A percentile compares a stretch with the other conserved stretches of the same genome.
phyloP scores from a whole-genome alignment of 495 filamentous ascomycete species.

The Lasiosphaeria hispida region DNA sequence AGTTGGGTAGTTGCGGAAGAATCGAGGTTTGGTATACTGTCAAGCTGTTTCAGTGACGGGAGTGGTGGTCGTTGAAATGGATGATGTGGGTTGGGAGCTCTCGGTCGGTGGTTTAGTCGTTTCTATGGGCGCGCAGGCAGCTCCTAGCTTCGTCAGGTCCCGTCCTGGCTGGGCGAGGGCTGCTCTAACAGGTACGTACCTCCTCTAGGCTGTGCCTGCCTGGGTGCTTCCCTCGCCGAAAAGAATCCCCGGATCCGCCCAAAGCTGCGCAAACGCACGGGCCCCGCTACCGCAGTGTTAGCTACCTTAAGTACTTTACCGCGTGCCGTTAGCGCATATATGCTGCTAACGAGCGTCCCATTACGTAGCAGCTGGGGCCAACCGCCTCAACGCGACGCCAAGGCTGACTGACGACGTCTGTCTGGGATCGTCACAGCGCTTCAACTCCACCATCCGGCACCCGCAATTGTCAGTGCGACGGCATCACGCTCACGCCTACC shows the following conservation, averaged over 20 bases:
- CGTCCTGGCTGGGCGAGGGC: conserved; percentile 8
- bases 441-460: conserved; percentile 10
- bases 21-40: conserved; percentile 1
- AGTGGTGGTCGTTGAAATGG: neutral
- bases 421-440: neutral
- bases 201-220: neutral
- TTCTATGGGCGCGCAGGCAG: conserved; percentile 25
- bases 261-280: neutral
- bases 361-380: neutral
- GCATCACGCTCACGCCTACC: neutral
- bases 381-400: conserved; percentile 15
- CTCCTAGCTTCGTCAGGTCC: conserved; percentile 36
- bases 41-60: neutral
- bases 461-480: conserved; percentile 11
- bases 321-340: too few species aligned
- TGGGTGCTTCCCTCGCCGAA: conserved; percentile 5
- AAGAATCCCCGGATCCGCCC: conserved; percentile 11
- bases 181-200: conserved; percentile 24
- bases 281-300: neutral
- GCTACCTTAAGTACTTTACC: neutral
- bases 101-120: conserved; percentile 1
- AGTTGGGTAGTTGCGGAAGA: neutral
- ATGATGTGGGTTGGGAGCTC: conserved; percentile 6
- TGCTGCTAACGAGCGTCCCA: neutral
- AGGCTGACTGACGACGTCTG: conserved; percentile 28